phyloP scores from a whole-genome alignment of 805 yeast genomes.

The Suhomyces sp. region DNA sequence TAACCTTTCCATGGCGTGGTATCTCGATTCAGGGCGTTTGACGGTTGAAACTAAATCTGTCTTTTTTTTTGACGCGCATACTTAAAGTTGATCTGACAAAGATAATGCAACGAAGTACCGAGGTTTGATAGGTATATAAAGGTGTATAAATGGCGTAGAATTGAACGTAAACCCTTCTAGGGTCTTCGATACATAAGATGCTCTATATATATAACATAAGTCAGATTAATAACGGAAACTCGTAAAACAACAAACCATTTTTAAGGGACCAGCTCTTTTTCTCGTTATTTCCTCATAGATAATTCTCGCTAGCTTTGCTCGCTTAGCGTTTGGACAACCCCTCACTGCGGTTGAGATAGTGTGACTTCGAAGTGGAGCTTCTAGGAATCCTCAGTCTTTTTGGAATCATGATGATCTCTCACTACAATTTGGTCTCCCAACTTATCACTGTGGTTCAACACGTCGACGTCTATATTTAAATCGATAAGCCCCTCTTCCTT shows the following conservation, averaged over 20 bases:
- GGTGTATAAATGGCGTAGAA: neutral
- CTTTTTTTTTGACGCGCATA: neutral
- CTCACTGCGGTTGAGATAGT: neutral
- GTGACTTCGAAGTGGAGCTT: neutral
- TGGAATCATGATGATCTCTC: conserved; percentile 10
- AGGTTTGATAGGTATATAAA: neutral
- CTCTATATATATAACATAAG: neutral
- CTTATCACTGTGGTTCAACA: conserved; percentile 17
- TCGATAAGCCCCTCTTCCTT: conserved; percentile 28
- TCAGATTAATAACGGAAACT: neutral
- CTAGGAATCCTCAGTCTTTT: neutral
- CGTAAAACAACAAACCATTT: neutral
- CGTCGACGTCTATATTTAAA: conserved; percentile 23
- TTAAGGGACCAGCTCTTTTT: neutral
- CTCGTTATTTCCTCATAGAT: neutral
- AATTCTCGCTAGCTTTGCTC: neutral
- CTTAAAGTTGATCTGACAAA: neutral
- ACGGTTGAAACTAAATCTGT: neutral
- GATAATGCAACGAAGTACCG: neutral
- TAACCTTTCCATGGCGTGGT: neutral
- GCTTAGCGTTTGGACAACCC: neutral
- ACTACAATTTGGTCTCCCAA: conserved; percentile 33
- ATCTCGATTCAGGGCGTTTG: neutral
- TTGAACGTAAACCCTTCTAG: neutral
- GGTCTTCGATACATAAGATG: neutral